Evolutionary conservation across 345 rosid species (phyloP).

Genomic region (Pistacia integerrima): DNA sequence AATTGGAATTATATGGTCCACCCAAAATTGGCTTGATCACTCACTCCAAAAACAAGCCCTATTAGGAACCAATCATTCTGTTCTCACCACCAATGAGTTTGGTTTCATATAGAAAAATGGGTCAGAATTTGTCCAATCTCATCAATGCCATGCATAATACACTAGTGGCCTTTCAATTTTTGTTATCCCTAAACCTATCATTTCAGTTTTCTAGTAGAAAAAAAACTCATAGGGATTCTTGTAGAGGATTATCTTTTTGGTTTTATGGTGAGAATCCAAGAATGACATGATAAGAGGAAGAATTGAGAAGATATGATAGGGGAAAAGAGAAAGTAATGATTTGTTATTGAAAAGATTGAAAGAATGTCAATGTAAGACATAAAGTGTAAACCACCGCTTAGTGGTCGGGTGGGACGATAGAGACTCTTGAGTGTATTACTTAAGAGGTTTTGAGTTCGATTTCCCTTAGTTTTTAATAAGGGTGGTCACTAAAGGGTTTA

Average conservation of each 20-base stretch:
- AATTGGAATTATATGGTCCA: not conserved
- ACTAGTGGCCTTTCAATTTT: not conserved
- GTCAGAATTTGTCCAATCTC: not conserved
- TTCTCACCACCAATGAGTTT: not conserved
- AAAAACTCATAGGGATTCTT: not conserved
- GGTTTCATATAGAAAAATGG: no score
- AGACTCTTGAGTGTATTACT: no score
- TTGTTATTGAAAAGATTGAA: no score
- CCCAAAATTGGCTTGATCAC: not conserved
- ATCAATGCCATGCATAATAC: not conserved
- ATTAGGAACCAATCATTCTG: not conserved
- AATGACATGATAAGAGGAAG: not conserved
- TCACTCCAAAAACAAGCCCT: no score
- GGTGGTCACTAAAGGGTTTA: no score
- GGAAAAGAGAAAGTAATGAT: constrained; percentile 1
- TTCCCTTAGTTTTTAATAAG: no score
- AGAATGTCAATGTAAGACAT: not conserved
- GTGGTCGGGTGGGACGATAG: no score
- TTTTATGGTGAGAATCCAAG: constrained; percentile 3
- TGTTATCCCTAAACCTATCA: not conserved
- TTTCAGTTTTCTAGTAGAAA: not conserved
- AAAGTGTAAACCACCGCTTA: not conserved
- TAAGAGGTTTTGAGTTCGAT: no score
- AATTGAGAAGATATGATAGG: not conserved
- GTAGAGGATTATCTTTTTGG: not conserved